Percentiles rank a stretch among this genome's conserved stretches.
Conservation (phyloP, 208 protist genomes). For the Leishmania major region DNA sequence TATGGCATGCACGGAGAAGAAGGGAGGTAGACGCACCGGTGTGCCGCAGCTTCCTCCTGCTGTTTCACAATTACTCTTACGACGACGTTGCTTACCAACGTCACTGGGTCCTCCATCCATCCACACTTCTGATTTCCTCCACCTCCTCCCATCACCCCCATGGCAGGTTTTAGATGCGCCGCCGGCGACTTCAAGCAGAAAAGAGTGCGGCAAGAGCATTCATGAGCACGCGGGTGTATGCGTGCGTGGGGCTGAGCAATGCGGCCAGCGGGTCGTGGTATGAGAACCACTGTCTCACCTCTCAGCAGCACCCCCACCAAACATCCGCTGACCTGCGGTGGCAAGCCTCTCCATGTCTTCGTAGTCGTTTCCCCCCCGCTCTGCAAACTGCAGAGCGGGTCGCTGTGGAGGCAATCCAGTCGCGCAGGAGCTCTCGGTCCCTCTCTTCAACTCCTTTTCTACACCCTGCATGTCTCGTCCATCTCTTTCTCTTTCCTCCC, state of each 20-base stretch:
- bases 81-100: neutral
- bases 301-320: neutral
- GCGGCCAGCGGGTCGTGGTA: neutral
- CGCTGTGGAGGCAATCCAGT: neutral
- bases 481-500: neutral
- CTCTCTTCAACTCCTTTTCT: neutral
- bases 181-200: neutral
- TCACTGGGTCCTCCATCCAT: neutral
- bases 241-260: neutral
- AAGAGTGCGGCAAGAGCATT: neutral
- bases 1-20: neutral
- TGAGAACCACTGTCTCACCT: neutral
- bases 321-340: neutral
- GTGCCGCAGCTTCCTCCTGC: constrained; percentile 7
- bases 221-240: too few relatives aligned
- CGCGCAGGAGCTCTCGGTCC: neutral
- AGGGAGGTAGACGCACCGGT: neutral
- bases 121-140: neutral
- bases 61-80: neutral
- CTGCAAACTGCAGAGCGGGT: neutral
- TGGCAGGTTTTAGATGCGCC: neutral
- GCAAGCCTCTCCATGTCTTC: neutral
- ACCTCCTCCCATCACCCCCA: neutral
- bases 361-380: neutral
- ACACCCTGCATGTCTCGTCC: neutral